Evolutionary conservation across 306 rosid species (phyloP).

Genomic region (Acacia confusa): DNA sequence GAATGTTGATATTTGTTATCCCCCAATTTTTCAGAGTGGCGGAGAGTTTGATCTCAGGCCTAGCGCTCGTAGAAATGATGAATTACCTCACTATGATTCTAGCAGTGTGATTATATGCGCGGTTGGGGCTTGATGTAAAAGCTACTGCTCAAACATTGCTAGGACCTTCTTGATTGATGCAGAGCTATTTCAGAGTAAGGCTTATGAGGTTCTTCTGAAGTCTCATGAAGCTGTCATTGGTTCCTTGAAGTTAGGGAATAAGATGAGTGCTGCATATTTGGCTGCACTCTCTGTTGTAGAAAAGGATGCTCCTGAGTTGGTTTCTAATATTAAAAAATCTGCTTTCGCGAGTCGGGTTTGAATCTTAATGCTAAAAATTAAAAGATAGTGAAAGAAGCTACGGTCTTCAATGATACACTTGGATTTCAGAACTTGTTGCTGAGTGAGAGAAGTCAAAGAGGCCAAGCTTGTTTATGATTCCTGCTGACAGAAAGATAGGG

Average conservation of each 20-base stretch:
- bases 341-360: background rate
- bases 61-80: conserved; percentile 21
- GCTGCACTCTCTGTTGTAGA: conserved; percentile 81
- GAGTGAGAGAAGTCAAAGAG: conserved; percentile 39
- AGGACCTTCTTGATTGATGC: background rate
- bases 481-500: conserved; percentile 59
- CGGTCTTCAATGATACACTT: conserved; percentile 72
- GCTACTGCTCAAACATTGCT: background rate
- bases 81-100: background rate
- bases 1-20: conserved; percentile 33
- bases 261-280: conserved; percentile 65
- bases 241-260: conserved; percentile 69
- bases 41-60: conserved; percentile 68
- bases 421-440: conserved; percentile 59
- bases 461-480: conserved; percentile 47
- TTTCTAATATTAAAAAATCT: conserved; percentile 70
- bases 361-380: background rate
- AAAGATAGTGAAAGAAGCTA: conserved; percentile 13
- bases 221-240: conserved; percentile 82
- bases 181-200: conserved; percentile 75
- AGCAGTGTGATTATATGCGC: background rate
- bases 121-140: background rate
- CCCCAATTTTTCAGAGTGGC: conserved; percentile 22
- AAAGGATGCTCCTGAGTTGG: conserved; percentile 77
- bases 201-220: conserved; percentile 81